phyloP scores from a whole-genome alignment of 805 yeast genomes.

The Yarrowia divulgata region DNA sequence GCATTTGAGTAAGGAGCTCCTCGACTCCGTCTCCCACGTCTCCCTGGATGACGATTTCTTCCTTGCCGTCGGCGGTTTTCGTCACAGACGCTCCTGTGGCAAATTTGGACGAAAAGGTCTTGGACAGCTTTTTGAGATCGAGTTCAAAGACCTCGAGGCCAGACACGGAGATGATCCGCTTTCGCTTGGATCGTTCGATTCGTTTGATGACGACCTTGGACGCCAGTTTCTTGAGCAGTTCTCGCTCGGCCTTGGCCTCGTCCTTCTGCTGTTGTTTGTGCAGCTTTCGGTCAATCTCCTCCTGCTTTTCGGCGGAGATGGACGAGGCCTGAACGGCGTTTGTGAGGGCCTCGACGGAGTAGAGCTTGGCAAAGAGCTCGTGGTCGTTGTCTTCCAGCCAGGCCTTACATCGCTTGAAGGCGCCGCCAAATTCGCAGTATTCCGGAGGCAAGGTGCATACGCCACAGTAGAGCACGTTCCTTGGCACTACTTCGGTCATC shows the following conservation, averaged over 20 bases:
- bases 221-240: constrained; percentile 75
- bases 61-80: constrained; percentile 88
- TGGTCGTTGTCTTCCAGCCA: constrained; percentile 73
- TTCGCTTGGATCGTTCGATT: constrained; percentile 88
- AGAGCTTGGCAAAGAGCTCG: constrained; percentile 64
- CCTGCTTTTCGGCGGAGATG: constrained; percentile 79
- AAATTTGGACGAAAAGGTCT: constrained; percentile 89
- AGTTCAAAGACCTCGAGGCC: constrained; percentile 89
- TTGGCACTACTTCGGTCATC: constrained; percentile 44
- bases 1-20: constrained; percentile 68
- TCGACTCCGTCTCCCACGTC: constrained; percentile 94
- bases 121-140: constrained; percentile 88
- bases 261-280: constrained; percentile 86
- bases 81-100: constrained; percentile 96
- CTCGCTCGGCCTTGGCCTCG: constrained; percentile 72
- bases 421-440: constrained; percentile 89
- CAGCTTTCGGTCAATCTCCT: constrained; percentile 79
- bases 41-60: constrained; percentile 91
- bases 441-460: constrained; percentile 87
- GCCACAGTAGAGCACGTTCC: constrained; percentile 69
- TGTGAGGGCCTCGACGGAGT: constrained; percentile 62
- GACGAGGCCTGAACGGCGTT: constrained; percentile 50
- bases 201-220: constrained; percentile 83
- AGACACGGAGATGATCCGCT: constrained; percentile 82
- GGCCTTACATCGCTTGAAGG: constrained; percentile 79